A percentile compares a stretch with the other conserved stretches of the same genome.
Conservation (phyloP, 2,329 filamentous ascomycete species). For the Diaporthe sp. region DNA sequence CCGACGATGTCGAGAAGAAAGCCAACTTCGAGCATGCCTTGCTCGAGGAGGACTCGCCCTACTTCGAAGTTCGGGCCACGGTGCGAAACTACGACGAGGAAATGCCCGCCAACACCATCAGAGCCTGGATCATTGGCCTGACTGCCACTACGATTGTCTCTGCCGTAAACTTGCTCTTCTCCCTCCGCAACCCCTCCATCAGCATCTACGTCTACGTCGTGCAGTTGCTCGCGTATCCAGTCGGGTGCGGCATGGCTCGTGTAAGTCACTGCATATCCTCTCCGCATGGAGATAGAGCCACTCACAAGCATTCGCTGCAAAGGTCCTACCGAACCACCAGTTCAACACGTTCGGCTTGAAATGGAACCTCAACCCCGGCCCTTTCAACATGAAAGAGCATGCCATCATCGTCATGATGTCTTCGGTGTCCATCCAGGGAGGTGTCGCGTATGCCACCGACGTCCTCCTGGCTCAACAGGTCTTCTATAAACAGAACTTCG, state of each 20-base stretch:
- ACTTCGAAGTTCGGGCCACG: slow-evolving; percentile 47
- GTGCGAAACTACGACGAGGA: slow-evolving; percentile 44
- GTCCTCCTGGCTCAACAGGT: slow-evolving; percentile 58
- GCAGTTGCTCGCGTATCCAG: slow-evolving; percentile 35
- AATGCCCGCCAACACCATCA: slow-evolving; percentile 38
- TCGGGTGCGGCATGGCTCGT: slow-evolving; percentile 32
- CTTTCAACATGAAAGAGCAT: slow-evolving; percentile 53
- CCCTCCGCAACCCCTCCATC: slow-evolving; percentile 34
- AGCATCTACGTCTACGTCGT: slow-evolving; percentile 38
- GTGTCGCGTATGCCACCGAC: slow-evolving; percentile 53
- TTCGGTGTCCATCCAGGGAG: slow-evolving; percentile 43
- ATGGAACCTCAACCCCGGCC: slow-evolving; percentile 50
- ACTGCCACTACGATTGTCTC: slow-evolving; percentile 33
- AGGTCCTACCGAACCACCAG: slow-evolving; percentile 37
- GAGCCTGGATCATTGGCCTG: slow-evolving; percentile 38
- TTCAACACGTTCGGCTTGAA: slow-evolving; percentile 44
- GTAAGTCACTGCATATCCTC: neutral
- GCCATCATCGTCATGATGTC: slow-evolving; percentile 51
- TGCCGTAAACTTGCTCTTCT: slow-evolving; percentile 38
- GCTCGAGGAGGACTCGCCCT: slow-evolving; percentile 39
- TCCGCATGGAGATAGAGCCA: neutral
- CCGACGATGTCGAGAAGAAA: slow-evolving; percentile 40
- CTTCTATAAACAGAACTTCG: slow-evolving; percentile 66
- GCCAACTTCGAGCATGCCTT: slow-evolving; percentile 38
- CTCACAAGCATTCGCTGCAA: neutral